These are phyloP conservation scores for Bombardia bombarda DNA, from an alignment of 495 filamentous ascomycete genomes.

Conservation along the genomic window DNA sequence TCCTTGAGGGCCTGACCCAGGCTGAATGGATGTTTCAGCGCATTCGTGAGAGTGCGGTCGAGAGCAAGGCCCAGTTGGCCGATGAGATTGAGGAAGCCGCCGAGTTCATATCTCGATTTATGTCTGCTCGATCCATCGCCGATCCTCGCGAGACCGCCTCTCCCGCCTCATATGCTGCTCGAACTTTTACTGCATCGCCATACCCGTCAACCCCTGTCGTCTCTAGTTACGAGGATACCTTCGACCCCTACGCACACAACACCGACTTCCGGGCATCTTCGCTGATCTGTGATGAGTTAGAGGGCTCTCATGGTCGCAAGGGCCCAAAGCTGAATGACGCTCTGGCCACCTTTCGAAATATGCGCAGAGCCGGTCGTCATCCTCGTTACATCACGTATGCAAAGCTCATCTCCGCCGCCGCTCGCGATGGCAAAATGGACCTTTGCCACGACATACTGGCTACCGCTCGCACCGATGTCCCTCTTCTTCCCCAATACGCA, in stretches of 20 bases:
- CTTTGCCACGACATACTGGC: slow-evolving; percentile 77
- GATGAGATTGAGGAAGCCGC: slow-evolving; percentile 84
- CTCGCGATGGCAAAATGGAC: slow-evolving; percentile 69
- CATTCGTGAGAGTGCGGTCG: slow-evolving; percentile 51
- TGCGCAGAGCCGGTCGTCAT: slow-evolving; percentile 84
- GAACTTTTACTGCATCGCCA: slow-evolving; percentile 25
- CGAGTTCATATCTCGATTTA: slow-evolving; percentile 71
- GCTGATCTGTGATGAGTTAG: slow-evolving; percentile 79
- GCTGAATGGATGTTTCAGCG: slow-evolving; percentile 76
- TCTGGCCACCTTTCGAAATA: slow-evolving; percentile 75
- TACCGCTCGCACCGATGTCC: slow-evolving; percentile 83
- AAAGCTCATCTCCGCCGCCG: slow-evolving; percentile 85
- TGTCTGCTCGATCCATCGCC: slow-evolving; percentile 46
- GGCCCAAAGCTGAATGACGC: slow-evolving; percentile 71
- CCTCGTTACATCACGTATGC: slow-evolving; percentile 93
- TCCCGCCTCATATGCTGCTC: slow-evolving; percentile 15
- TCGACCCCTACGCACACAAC: slow-evolving; percentile 80
- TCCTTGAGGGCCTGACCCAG: slow-evolving; percentile 66
- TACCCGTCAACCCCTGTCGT: slow-evolving; percentile 28
- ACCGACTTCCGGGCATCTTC: slow-evolving; percentile 90
- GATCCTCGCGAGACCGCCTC: slow-evolving; percentile 38
- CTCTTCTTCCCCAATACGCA: slow-evolving; percentile 68
- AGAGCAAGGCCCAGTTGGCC: slow-evolving; percentile 41
- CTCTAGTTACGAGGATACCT: slow-evolving; percentile 61
- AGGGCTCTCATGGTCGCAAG: slow-evolving; percentile 59